These are phyloP conservation scores for Russula sp. DNA, from an alignment of 768 basidiomycete genomes.

Conservation along the genomic window DNA sequence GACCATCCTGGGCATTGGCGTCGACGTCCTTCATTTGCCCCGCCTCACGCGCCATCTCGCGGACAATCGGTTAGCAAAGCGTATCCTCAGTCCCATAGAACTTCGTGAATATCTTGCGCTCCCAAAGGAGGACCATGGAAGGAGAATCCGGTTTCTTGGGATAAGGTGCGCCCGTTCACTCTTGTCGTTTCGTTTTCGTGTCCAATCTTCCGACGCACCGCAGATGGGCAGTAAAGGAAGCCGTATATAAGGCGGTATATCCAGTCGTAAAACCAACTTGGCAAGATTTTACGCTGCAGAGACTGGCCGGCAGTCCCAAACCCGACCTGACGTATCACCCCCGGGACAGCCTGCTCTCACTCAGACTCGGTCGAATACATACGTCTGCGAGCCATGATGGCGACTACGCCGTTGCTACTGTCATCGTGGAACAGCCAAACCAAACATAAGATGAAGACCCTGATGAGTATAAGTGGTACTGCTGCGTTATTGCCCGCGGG, in stretches of 20 bases:
- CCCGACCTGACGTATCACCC: constrained; percentile 38
- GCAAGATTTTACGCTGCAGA: constrained; percentile 57
- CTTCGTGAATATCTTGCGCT: constrained; percentile 39
- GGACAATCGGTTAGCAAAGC: constrained; percentile 46
- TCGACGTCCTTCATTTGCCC: constrained; percentile 65
- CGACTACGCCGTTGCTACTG: constrained; percentile 65
- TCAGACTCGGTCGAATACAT: constrained; percentile 41
- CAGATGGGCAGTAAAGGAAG: constrained; percentile 84
- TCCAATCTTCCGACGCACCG: background rate
- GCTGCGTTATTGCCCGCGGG: background rate
- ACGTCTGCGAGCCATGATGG: constrained; percentile 80
- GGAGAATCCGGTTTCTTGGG: constrained; percentile 49
- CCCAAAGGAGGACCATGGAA: constrained; percentile 24
- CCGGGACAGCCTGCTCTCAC: constrained; percentile 17
- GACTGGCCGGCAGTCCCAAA: constrained; percentile 28
- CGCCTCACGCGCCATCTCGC: constrained; percentile 52
- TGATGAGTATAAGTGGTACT: background rate
- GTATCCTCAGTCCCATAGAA: constrained; percentile 53
- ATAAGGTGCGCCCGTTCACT: constrained; percentile 53
- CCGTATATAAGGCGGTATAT: constrained; percentile 80
- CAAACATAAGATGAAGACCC: background rate
- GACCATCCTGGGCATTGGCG: constrained; percentile 68
- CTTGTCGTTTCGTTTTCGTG: constrained; percentile 3
- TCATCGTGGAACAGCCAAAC: constrained; percentile 45
- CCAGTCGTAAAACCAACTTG: constrained; percentile 57